Conservation (phyloP, 176 grass and related monocot species). For the Urochloa ruziziensis region DNA sequence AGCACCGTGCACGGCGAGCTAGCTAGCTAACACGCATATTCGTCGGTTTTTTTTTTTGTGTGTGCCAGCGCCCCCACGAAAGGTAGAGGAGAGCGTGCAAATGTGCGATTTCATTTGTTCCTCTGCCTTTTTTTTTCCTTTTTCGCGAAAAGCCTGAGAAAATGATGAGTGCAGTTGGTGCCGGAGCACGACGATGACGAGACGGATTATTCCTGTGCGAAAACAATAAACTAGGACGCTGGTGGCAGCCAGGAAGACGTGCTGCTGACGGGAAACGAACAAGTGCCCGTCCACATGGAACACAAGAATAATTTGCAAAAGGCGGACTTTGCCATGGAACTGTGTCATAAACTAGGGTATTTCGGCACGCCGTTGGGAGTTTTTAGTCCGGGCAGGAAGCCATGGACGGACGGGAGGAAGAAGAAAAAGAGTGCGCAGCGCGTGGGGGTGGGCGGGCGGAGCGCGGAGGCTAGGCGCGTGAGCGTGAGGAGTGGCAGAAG, state of each 20-base stretch:
- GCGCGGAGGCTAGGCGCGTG: constrained; percentile 10
- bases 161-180: neutral
- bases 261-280: neutral
- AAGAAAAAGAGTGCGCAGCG: constrained; percentile 15
- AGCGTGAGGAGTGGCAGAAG: neutral
- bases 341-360: constrained; percentile 4
- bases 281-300: neutral
- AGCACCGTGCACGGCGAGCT: too few species aligned
- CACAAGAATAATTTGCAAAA: neutral
- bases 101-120: neutral
- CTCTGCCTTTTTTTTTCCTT: neutral
- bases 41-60: too few species aligned
- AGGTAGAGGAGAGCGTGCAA: too few species aligned
- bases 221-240: neutral
- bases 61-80: too few species aligned
- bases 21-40: too few species aligned
- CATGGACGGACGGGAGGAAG: neutral
- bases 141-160: neutral
- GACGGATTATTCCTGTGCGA: neutral
- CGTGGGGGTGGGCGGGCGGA: neutral
- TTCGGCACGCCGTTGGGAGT: too few species aligned
- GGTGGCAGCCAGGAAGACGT: neutral
- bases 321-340: neutral
- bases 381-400: neutral
- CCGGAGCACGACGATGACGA: neutral